Conservation (phyloP, 2,329 filamentous ascomycete genomes). For the Clonostachys chloroleuca region DNA sequence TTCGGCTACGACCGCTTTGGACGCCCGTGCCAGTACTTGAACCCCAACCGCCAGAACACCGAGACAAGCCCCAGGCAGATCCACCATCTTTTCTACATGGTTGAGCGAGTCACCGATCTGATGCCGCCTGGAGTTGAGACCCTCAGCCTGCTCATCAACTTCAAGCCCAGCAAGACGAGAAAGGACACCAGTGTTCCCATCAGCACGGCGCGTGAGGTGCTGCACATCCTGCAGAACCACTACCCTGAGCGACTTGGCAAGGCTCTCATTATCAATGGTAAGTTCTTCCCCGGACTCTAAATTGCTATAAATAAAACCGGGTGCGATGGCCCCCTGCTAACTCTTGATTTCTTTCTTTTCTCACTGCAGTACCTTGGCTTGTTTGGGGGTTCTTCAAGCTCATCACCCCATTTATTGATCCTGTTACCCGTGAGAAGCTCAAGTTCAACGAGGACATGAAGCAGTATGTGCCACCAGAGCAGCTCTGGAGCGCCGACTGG, state of each 20-base stretch:
- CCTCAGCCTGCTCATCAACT: constrained; percentile 84
- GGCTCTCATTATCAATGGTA: constrained; percentile 85
- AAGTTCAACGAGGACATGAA: constrained; percentile 94
- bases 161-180: constrained; percentile 72
- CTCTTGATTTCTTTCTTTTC: not conserved
- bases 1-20: constrained; percentile 82
- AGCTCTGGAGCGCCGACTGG: constrained; percentile 73
- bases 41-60: constrained; percentile 89
- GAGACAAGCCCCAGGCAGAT: constrained; percentile 81
- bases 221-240: constrained; percentile 89
- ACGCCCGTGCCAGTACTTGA: constrained; percentile 87
- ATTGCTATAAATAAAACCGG: not conserved
- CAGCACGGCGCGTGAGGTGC: constrained; percentile 73
- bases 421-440: constrained; percentile 87
- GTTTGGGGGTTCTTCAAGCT: constrained; percentile 94
- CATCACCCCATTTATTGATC: constrained; percentile 95
- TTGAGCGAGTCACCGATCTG: constrained; percentile 83
- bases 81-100: constrained; percentile 92
- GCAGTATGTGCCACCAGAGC: constrained; percentile 73
- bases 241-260: constrained; percentile 90
- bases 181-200: constrained; percentile 71
- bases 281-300: constrained; percentile 13
- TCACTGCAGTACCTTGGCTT: constrained; percentile 72
- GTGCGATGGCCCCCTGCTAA: not conserved
- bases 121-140: constrained; percentile 86